Base-by-base conservation (phyloP, 495 filamentous ascomycete species). In the Ramalina intermedia region DNA sequence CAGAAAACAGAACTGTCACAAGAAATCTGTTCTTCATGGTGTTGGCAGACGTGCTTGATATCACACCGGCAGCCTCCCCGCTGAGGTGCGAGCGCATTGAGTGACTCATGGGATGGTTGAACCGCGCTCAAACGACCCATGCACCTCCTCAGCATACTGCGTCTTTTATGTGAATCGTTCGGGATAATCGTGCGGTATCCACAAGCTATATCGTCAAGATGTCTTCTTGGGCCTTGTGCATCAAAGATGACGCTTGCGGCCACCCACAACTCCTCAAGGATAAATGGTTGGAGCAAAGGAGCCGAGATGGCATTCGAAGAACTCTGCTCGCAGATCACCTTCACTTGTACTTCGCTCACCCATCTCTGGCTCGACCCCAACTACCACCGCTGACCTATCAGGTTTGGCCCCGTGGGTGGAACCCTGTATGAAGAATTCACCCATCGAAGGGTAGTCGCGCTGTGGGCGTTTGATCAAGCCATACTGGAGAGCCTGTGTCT, bases 231-330 rank as follows among this genome's bases (percentile, higher is more conserved):
- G 2, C 18, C 18, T 20, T 59, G 2, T 27, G 18, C 3, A 24
- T 59, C 5, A 44, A 46, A 6, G 41, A 59, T 7, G 42, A 41
- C 9, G 50, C 57, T 6, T 57, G 49, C 13, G 55, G 57, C 4
- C 37, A 56, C 17, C 50, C 57, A 8, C 38, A 38, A 1, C 24
- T 20, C 6, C 50, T 20, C 4, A 6, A 46, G 6, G 37, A 59
- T 26, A 35, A 46, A 17, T 9, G 11, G 1, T 59, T 47, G 47
- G 56, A 59, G 46, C n/a, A 43, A 21, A 14, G 41, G 27, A n/a
- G 39, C 53, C 24, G 57, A 56, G n/a, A 24, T 35, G 11, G 33
- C 44, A 7, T 59, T 55, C 55, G 38, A 48, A n/a, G 17, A 52
- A 4, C 20, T 55, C 23, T 57, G 54, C 47, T 47, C n/a, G 39